Evolutionary conservation across 2,329 filamentous ascomycete species (phyloP).

Genomic region (Colletotrichum cuscutae): DNA sequence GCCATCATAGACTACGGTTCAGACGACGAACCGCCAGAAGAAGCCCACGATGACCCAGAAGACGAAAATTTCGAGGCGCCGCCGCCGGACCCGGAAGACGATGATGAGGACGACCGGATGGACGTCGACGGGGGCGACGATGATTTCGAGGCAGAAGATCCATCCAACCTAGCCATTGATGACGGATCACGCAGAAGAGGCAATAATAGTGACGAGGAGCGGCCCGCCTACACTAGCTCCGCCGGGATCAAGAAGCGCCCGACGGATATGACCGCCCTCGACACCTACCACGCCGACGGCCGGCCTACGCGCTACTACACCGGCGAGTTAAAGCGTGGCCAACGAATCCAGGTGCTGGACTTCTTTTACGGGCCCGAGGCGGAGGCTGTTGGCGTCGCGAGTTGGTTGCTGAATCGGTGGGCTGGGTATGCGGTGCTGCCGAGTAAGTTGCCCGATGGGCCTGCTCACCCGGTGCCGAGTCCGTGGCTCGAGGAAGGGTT

Average conservation of each 20-base stretch:
- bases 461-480: slow-evolving; percentile 23
- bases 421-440: slow-evolving; percentile 45
- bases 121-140: slow-evolving; percentile 45
- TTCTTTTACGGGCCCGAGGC: slow-evolving; percentile 39
- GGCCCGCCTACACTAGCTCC: slow-evolving; percentile 39
- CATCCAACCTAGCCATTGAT: slow-evolving; percentile 40
- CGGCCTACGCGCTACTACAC: slow-evolving; percentile 48
- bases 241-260: slow-evolving; percentile 33
- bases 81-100: slow-evolving; percentile 39
- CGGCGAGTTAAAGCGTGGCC: slow-evolving; percentile 45
- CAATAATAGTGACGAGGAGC: slow-evolving; percentile 43
- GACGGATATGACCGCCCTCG: slow-evolving; percentile 26
- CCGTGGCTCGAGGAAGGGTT: slow-evolving; percentile 37
- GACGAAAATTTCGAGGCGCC: slow-evolving; percentile 36
- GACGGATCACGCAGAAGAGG: neutral
- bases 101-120: slow-evolving; percentile 41
- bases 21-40: slow-evolving; percentile 23
- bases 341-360: slow-evolving; percentile 38
- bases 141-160: slow-evolving; percentile 43
- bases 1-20: slow-evolving; percentile 29
- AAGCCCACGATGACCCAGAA: slow-evolving; percentile 36
- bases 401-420: slow-evolving; percentile 41
- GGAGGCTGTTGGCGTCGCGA: slow-evolving; percentile 36
- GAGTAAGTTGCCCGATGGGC: slow-evolving; percentile 14
- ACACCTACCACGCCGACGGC: slow-evolving; percentile 30